Percentiles rank a stretch among this genome's conserved stretches.
Evolutionary conservation across 495 filamentous ascomycete species (phyloP).

Genomic region (Cladorrhinum samala): DNA sequence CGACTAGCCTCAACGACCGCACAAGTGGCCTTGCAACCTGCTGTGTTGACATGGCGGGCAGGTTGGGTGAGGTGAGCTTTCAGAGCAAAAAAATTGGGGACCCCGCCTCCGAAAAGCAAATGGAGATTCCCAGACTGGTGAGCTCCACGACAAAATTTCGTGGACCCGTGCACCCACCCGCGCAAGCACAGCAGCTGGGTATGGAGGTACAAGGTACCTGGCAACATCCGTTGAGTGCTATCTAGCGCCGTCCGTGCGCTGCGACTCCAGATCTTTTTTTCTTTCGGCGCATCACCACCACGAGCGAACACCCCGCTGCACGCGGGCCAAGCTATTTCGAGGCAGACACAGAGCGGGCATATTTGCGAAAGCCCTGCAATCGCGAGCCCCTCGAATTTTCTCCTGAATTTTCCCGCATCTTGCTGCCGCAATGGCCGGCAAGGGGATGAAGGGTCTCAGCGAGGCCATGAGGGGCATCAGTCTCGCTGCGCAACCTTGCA

Average conservation of each 20-base stretch:
- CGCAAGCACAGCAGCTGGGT: too few relatives aligned
- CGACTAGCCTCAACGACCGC: slow-evolving; percentile 52
- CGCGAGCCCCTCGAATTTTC: neutral
- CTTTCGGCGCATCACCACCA: neutral
- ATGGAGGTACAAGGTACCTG: slow-evolving; percentile 6
- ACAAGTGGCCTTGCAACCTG: slow-evolving; percentile 61
- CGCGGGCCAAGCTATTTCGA: neutral
- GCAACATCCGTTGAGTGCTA: slow-evolving; percentile 16
- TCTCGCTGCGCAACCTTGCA: slow-evolving; percentile 35
- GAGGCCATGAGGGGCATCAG: slow-evolving; percentile 42
- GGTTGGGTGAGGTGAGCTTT: slow-evolving; percentile 11
- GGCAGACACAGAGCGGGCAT: neutral
- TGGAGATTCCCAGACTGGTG: slow-evolving; percentile 1
- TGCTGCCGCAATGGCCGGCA: slow-evolving; percentile 34
- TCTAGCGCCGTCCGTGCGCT: slow-evolving; percentile 18
- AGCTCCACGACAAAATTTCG: slow-evolving; percentile 10
- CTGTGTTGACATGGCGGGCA: slow-evolving; percentile 58
- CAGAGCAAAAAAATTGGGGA: slow-evolving; percentile 16
- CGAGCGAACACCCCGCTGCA: neutral
- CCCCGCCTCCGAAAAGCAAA: neutral
- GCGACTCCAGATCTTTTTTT: slow-evolving; percentile 27
- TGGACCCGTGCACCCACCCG: slow-evolving; percentile 12
- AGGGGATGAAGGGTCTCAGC: slow-evolving; percentile 38
- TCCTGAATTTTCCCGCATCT: neutral
- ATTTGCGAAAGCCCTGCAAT: neutral